Conservation (phyloP, 192 early-diverging fungal genomes). For the Cetraspora pellucida region DNA sequence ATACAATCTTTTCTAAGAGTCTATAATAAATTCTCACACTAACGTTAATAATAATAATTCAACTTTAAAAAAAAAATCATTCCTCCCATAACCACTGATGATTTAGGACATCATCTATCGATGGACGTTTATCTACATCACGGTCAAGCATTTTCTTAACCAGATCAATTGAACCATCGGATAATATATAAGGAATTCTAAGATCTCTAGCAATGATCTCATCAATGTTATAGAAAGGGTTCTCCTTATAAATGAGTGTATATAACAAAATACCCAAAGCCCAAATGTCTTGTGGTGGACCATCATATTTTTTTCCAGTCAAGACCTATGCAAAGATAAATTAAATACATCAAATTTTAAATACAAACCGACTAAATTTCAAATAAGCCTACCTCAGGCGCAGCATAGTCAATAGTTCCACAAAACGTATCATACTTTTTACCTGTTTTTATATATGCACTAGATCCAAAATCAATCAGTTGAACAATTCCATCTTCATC, state of each 20-base stretch:
- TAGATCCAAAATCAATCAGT: slow-evolving; percentile 83
- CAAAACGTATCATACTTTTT: slow-evolving; percentile 68
- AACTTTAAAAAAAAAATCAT: too few relatives aligned
- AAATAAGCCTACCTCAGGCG: slow-evolving; percentile 61
- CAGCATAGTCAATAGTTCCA: slow-evolving; percentile 76
- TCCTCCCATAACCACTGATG: slow-evolving; percentile 69
- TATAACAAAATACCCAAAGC: slow-evolving; percentile 76
- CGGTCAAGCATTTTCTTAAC: slow-evolving; percentile 75
- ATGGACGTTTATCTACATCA: slow-evolving; percentile 70
- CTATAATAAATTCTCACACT: too few relatives aligned
- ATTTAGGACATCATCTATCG: slow-evolving; percentile 72
- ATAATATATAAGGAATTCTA: slow-evolving; percentile 58
- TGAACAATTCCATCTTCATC: slow-evolving; percentile 62
- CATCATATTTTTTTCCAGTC: slow-evolving; percentile 65
- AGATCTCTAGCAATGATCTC: slow-evolving; percentile 63
- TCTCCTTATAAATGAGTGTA: slow-evolving; percentile 72
- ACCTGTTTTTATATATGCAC: slow-evolving; percentile 59
- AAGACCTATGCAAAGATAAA: slow-evolving; percentile 38
- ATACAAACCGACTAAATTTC: background rate
- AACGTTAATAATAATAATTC: too few relatives aligned
- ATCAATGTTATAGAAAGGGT: slow-evolving; percentile 71
- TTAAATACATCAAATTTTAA: background rate
- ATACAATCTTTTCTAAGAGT: too few relatives aligned
- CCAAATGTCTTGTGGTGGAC: slow-evolving; percentile 86
- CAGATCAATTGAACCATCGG: slow-evolving; percentile 58